These are phyloP conservation scores for Alternaria solani DNA, from an alignment of 2,329 filamentous ascomycete genomes.

Conservation along the genomic window DNA sequence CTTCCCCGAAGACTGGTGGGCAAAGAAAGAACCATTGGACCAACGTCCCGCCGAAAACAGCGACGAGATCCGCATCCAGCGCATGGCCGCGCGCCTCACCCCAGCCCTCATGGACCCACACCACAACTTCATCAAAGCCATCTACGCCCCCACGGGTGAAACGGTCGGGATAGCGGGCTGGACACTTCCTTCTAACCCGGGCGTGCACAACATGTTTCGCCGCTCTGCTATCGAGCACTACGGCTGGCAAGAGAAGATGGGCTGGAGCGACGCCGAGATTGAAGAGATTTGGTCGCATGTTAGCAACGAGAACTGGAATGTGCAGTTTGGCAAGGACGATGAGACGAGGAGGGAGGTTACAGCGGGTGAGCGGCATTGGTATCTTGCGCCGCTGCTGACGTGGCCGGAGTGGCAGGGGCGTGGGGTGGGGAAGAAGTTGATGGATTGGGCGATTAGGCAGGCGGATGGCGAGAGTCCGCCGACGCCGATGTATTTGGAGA, in stretches of 20 bases:
- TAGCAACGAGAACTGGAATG: constrained; percentile 31
- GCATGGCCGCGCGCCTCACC: constrained; percentile 31
- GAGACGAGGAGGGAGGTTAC: constrained; percentile 23
- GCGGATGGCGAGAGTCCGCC: constrained; percentile 35
- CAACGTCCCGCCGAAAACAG: constrained; percentile 20
- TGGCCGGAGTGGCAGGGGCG: constrained; percentile 42
- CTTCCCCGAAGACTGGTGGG: constrained; percentile 34
- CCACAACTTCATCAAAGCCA: constrained; percentile 41
- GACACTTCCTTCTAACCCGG: constrained; percentile 26
- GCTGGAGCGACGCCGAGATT: constrained; percentile 35
- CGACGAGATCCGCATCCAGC: constrained; percentile 17
- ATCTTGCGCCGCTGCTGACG: constrained; percentile 38
- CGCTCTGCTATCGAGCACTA: constrained; percentile 30
- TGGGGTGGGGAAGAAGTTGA: constrained; percentile 37
- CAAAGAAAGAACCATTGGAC: constrained; percentile 30
- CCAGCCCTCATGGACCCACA: constrained; percentile 26
- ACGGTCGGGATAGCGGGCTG: constrained; percentile 42
- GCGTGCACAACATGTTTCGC: constrained; percentile 30
- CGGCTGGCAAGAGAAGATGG: constrained; percentile 29
- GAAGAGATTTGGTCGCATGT: constrained; percentile 37
- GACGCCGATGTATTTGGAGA: constrained; percentile 44
- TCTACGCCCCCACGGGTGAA: constrained; percentile 24
- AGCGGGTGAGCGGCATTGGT: constrained; percentile 41
- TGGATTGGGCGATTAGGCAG: constrained; percentile 43
- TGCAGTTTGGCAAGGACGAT: constrained; percentile 27